Base-by-base conservation (phyloP, 441 rosid species). In the Croton setiger region DNA sequence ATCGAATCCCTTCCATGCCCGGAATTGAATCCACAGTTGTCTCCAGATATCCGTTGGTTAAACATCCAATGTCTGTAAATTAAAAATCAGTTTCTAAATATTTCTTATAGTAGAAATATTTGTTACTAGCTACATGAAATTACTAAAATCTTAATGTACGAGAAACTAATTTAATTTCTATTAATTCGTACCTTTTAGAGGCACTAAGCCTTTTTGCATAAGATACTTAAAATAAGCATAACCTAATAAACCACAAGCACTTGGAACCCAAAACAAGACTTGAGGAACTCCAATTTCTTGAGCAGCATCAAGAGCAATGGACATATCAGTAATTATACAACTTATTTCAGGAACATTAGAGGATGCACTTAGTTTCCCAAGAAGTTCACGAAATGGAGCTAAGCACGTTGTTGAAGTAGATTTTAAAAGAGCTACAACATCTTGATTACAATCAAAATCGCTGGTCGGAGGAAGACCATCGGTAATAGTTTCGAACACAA, bases 251-350 rank as follows among this genome's bases (percentile, higher is more conserved):
- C 47, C 71, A 47, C 45, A 59, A 12, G 56, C 71, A 58, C 71
- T 68, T 2, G 56, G 4, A 13, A 56, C n/a, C 14, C 47, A 68
- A 33, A 58, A 13, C 0, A 45, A 13, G 13, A 68, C n/a, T 14
- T 14, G 43, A 6, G 43, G 63, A 27, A 67, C 44, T 1, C 41
- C 63, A 41, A 67, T 23, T 41, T 67, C 63, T 18, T 0, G 1
- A 33, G 63, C 63, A 43, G 18, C 71, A 3, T 67, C 31, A 41
- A 67, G 15, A 15, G 63, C 31, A 43, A 67, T 56, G 53, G 41
- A 43, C 71, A 67, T 43, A 67, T 67, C 71, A 27, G 55, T 41
- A 27, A 67, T 31, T 14, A 67, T 57, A 15, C 63, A 67, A 43
- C 63, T 21, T 5, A 67, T 54, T 4, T 1, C 17, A 8, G 63